These are phyloP conservation scores for Trypanosoma boissoni DNA, from an alignment of 208 protist genomes.

Conservation along the genomic window DNA sequence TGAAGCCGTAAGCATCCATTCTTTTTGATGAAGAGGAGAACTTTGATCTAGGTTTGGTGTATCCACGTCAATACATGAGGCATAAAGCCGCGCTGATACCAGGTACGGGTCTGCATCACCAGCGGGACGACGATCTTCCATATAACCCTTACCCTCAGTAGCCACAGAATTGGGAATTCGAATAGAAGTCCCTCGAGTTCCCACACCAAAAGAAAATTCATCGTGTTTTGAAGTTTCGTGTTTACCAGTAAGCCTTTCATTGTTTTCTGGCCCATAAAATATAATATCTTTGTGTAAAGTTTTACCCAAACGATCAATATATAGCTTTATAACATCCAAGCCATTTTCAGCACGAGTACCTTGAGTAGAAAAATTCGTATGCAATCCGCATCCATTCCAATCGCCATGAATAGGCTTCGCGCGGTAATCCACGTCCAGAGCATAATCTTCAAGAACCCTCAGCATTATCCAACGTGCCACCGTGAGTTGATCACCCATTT, in stretches of 20 bases:
- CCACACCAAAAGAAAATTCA: slow-evolving; percentile 78
- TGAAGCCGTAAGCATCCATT: no score
- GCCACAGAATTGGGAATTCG: slow-evolving; percentile 94
- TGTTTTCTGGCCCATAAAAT: slow-evolving; percentile 86
- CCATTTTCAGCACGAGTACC: slow-evolving; percentile 78
- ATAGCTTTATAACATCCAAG: slow-evolving; percentile 69
- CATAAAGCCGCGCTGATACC: slow-evolving; percentile 92
- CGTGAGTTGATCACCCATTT: slow-evolving; percentile 94
- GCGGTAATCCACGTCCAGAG: slow-evolving; percentile 77
- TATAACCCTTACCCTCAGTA: slow-evolving; percentile 92
- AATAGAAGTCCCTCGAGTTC: slow-evolving; percentile 93
- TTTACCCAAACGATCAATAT: slow-evolving; percentile 65
- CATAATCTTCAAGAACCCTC: slow-evolving; percentile 64
- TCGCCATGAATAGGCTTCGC: slow-evolving; percentile 96
- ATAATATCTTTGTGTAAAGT: slow-evolving; percentile 80
- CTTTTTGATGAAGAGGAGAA: slow-evolving; percentile 50
- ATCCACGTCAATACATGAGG: slow-evolving; percentile 62
- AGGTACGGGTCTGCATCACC: slow-evolving; percentile 96
- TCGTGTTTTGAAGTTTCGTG: slow-evolving; percentile 81
- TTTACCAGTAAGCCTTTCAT: slow-evolving; percentile 79
- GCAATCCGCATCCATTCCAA: slow-evolving; percentile 97
- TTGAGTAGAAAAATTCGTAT: slow-evolving; percentile 97
- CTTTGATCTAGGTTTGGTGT: slow-evolving; percentile 49
- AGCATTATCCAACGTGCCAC: slow-evolving; percentile 92
- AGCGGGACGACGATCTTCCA: slow-evolving; percentile 97